Evolutionary conservation across 2,329 filamentous ascomycete genomes (phyloP), one percentile per base, ranked within the genome.

Genomic region (Penicillium paneum): DNA sequence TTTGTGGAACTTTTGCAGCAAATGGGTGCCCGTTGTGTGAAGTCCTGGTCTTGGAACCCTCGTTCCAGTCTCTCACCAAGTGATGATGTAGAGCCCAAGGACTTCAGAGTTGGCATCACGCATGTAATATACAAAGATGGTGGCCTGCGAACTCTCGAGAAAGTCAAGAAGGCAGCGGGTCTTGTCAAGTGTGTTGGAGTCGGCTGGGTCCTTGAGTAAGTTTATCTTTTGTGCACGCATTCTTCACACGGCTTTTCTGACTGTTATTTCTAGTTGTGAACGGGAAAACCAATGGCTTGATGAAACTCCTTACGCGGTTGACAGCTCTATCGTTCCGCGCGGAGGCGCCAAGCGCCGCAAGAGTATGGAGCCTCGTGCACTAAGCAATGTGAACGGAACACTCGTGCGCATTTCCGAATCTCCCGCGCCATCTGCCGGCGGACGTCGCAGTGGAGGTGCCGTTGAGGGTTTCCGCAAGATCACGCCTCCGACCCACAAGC

Each of bases 71-170:
- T 74, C 19, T 71, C 69, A 6, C 72, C 70, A 7, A 64, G 65
- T 17, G 71, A 71, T 41, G 64, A 60, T 2, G 63, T 59, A n/a
- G 68, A 71, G 10, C 60, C 68, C 5, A 68, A 66, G 45, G 68
- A 73, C 13, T 64, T 66, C 45, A 88, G 85, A 68, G 77, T 90
- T 55, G 88, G 87, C 5, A 90, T 96, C 64, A 96, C 91, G 0
- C 91, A 96, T 67, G 89, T 96, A 8, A 84, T 96, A 7, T 96
- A 86, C 78, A 96, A 96, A 71, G 91, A 96, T 67, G 91, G 91
- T 42, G 86, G 86, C 39, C 86, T 87, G 66, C 81, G 87, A 26
- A 96, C 91, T 0, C 74, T 96, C 61, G 87, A 95, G 68, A 95
- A 91, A 73, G 87, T 93, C 7, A 81, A 85, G 54, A 82, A 87